Evolutionary conservation across 2,329 filamentous ascomycete species (phyloP).

Genomic region (Paracorniculantispora psalliotae): DNA sequence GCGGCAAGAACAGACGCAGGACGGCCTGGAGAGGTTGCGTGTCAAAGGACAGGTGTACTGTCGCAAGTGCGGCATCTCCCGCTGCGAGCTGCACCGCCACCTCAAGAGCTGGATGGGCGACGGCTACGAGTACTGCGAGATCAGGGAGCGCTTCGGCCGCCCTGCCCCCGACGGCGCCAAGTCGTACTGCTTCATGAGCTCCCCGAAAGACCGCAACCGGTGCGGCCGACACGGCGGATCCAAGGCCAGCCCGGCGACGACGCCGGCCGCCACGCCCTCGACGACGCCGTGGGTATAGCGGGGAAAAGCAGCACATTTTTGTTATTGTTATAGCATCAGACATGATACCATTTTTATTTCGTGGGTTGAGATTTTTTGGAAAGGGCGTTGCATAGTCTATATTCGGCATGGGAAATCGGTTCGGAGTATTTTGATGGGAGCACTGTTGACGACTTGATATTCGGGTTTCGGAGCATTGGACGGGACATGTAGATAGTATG

Average conservation of each 20-base stretch:
- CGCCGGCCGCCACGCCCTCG: not conserved
- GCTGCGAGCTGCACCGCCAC: conserved; percentile 60
- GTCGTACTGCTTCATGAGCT: conserved; percentile 54
- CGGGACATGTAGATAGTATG: no score
- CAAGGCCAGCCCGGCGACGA: not conserved
- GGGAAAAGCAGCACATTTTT: not conserved
- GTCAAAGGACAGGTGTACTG: conserved; percentile 57
- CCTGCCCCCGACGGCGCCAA: conserved; percentile 42
- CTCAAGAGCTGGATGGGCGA: conserved; percentile 55
- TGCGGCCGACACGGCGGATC: conserved; percentile 49
- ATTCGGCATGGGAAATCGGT: not conserved
- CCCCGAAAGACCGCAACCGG: conserved; percentile 51
- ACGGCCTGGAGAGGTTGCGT: conserved; percentile 40
- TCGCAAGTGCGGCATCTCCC: conserved; percentile 54
- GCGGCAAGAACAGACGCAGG: conserved; percentile 17
- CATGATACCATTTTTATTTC: not conserved
- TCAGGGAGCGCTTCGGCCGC: conserved; percentile 52
- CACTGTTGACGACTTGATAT: no score
- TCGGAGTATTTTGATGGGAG: not conserved
- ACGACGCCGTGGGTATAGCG: not conserved
- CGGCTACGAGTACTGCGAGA: conserved; percentile 54
- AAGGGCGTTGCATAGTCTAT: not conserved
- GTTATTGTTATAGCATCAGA: not conserved
- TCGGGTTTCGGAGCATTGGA: no score
- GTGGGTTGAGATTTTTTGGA: no score